phyloP scores from a whole-genome alignment of 2,329 filamentous ascomycete genomes.

The Talaromyces amestolkiae region DNA sequence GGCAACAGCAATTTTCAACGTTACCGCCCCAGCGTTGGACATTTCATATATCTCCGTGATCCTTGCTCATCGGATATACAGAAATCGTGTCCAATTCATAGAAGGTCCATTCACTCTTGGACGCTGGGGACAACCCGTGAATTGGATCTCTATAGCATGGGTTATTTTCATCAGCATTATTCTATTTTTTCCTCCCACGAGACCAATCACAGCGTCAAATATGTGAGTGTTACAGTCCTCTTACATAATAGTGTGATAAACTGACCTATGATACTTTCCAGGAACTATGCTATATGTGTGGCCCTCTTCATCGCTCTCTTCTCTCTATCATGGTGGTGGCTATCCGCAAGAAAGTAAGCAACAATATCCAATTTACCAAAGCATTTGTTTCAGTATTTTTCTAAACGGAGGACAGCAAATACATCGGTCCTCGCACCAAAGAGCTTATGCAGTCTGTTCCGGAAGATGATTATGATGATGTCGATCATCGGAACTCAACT shows the following conservation, averaged over 20 bases:
- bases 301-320: conserved; percentile 50
- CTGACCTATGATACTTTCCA: conserved; percentile 20
- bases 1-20: conserved; percentile 51
- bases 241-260: not conserved
- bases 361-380: conserved; percentile 7
- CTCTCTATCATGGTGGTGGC: conserved; percentile 51
- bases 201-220: conserved; percentile 49
- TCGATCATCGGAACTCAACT: conserved; percentile 5
- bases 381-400: too few species aligned
- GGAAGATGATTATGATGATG: conserved; percentile 30
- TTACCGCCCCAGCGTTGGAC: conserved; percentile 54
- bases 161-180: conserved; percentile 62
- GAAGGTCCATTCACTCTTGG: conserved; percentile 60
- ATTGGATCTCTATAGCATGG: conserved; percentile 59
- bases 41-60: conserved; percentile 61
- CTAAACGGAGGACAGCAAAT: conserved; percentile 44
- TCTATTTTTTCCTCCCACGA: conserved; percentile 53
- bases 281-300: conserved; percentile 51
- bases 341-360: conserved; percentile 39
- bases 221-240: conserved; percentile 37
- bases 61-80: conserved; percentile 56
- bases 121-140: conserved; percentile 54
- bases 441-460: conserved; percentile 44
- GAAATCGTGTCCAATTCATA: conserved; percentile 52
- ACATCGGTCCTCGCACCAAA: conserved; percentile 59